Evolutionary conservation across 768 basidiomycete species (phyloP).

Genomic region (Pisolithus tinctorius): DNA sequence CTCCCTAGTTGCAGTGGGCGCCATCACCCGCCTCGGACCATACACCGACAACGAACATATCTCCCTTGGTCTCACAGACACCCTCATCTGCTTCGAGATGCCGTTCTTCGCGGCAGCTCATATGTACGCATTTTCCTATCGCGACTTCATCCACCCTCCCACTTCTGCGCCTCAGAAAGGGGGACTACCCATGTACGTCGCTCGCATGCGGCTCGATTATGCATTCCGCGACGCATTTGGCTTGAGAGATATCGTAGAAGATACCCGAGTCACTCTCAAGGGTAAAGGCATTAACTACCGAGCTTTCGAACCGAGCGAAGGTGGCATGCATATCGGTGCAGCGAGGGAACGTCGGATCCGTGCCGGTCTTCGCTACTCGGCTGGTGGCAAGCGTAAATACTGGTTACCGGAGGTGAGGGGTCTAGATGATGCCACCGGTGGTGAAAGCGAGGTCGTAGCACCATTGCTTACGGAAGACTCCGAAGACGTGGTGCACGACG

Average conservation of each 20-base stretch:
- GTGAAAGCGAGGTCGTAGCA: constrained; percentile 56
- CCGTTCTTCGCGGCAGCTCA: constrained; percentile 94
- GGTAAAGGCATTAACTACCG: constrained; percentile 94
- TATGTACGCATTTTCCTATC: constrained; percentile 89
- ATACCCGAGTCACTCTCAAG: constrained; percentile 71
- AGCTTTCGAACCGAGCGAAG: constrained; percentile 94
- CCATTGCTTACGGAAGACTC: constrained; percentile 65
- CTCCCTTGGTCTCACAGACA: constrained; percentile 84
- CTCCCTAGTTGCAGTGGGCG: constrained; percentile 76
- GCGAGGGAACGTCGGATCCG: constrained; percentile 83
- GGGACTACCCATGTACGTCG: constrained; percentile 50
- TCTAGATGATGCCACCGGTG: constrained; percentile 30
- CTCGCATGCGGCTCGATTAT: constrained; percentile 83
- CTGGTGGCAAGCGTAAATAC: constrained; percentile 90
- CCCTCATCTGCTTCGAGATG: constrained; percentile 95
- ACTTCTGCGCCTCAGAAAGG: constrained; percentile 12
- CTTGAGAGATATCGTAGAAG: constrained; percentile 78
- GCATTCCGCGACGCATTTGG: constrained; percentile 89
- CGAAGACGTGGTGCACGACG: constrained; percentile 57
- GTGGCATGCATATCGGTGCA: constrained; percentile 82
- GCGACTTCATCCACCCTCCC: constrained; percentile 65
- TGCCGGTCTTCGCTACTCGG: constrained; percentile 86
- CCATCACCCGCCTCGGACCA: constrained; percentile 73
- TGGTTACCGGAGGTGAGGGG: constrained; percentile 75
- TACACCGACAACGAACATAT: constrained; percentile 87